phyloP scores from a whole-genome alignment of 306 rosid genomes.

The Benincasa hispida region DNA sequence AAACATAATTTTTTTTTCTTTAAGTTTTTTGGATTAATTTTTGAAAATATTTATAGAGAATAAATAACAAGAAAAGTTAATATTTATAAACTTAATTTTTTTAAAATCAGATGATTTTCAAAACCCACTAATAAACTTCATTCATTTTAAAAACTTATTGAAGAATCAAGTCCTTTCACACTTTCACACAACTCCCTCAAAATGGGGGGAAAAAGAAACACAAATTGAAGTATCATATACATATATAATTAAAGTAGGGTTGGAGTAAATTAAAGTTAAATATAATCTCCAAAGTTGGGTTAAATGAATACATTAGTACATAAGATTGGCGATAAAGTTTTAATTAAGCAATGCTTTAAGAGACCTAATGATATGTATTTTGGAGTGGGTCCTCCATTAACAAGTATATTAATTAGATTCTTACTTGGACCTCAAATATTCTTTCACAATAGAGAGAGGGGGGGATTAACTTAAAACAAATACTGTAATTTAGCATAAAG shows the following conservation, averaged over 20 bases:
- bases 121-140: too few relatives aligned
- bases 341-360: conserved; percentile 7
- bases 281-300: neutral
- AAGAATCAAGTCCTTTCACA: neutral
- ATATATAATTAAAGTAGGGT: neutral
- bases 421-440: conserved; percentile 3
- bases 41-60: too few relatives aligned
- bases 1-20: too few relatives aligned
- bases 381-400: neutral
- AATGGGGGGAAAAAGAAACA: neutral
- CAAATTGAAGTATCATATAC: neutral
- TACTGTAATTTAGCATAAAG: neutral
- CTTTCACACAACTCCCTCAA: neutral
- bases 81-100: too few relatives aligned
- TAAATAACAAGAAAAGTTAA: too few relatives aligned
- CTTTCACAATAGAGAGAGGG: neutral
- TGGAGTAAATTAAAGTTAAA: neutral
- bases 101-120: too few relatives aligned
- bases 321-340: neutral
- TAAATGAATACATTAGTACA: neutral
- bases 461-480: neutral
- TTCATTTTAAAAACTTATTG: too few relatives aligned
- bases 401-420: neutral
- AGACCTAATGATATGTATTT: conserved; percentile 8
- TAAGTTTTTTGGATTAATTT: too few relatives aligned